phyloP scores from a whole-genome alignment of 768 basidiomycete species.

The Collybia mongolica region DNA sequence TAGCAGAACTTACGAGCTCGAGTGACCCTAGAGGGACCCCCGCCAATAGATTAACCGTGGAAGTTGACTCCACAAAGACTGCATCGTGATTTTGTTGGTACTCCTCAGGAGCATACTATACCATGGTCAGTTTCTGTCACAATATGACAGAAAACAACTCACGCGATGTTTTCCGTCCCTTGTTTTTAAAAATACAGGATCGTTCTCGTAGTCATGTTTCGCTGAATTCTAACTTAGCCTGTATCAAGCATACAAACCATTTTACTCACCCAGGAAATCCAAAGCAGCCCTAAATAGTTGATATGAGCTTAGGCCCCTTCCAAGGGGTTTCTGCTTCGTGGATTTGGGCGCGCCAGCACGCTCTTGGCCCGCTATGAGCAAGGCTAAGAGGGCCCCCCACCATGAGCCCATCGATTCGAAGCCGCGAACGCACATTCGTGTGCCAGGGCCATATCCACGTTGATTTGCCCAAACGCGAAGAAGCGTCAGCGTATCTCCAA shows the following conservation, averaged over 20 bases:
- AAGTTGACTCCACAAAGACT: conserved; percentile 78
- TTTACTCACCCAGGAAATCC: conserved; percentile 73
- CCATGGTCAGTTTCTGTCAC: not conserved
- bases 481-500: conserved; percentile 71
- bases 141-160: conserved; percentile 13
- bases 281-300: conserved; percentile 85
- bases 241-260: not conserved
- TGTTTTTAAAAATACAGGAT: conserved; percentile 59
- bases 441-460: conserved; percentile 69
- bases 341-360: conserved; percentile 22
- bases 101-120: conserved; percentile 57
- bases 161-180: conserved; percentile 57
- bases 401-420: conserved; percentile 67
- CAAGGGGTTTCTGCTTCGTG: conserved; percentile 57
- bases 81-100: conserved; percentile 50
- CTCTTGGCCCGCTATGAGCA: conserved; percentile 71
- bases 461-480: conserved; percentile 91
- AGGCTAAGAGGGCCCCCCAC: conserved; percentile 66
- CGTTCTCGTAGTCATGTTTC: conserved; percentile 62
- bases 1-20: conserved; percentile 59
- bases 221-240: conserved; percentile 40
- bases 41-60: conserved; percentile 73
- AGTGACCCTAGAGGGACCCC: conserved; percentile 77
- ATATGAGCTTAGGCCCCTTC: conserved; percentile 84
- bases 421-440: conserved; percentile 57